phyloP scores from a whole-genome alignment of 495 filamentous ascomycete genomes.

The Neurospora sp. region DNA sequence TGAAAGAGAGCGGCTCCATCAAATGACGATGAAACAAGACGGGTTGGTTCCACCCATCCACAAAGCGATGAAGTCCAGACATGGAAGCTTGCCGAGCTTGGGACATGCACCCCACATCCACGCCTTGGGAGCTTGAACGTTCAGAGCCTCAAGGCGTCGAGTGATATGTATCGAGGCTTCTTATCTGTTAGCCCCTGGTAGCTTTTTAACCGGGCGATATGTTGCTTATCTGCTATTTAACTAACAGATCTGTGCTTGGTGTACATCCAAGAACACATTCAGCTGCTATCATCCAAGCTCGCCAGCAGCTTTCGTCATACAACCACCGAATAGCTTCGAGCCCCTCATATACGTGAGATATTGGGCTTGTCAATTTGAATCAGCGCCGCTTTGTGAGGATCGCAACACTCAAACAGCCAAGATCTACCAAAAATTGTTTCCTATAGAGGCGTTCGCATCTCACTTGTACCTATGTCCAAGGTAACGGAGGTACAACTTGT shows the following conservation, averaged over 20 bases:
- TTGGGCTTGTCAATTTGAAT: neutral
- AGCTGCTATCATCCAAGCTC: neutral
- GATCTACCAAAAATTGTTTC: neutral
- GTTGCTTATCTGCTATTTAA: neutral
- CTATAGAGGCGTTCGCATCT: neutral
- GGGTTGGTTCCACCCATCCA: neutral
- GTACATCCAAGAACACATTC: neutral
- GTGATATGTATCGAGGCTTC: neutral
- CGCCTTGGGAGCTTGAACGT: neutral
- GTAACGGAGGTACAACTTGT: neutral
- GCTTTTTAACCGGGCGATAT: fast-evolving
- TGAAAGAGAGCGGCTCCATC: neutral
- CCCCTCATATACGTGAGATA: neutral
- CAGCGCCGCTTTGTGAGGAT: neutral
- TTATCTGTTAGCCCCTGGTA: neutral
- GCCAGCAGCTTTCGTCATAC: neutral
- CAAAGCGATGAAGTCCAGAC: neutral
- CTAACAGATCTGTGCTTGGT: neutral
- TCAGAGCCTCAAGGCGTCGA: neutral
- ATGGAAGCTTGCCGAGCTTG: neutral
- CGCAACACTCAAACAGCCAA: neutral
- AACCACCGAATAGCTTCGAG: neutral
- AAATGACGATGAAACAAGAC: neutral
- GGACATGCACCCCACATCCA: neutral
- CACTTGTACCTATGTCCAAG: neutral